These are phyloP conservation scores for Alternaria postmessia DNA, from an alignment of 2,329 filamentous ascomycete species.

Conservation along the genomic window DNA sequence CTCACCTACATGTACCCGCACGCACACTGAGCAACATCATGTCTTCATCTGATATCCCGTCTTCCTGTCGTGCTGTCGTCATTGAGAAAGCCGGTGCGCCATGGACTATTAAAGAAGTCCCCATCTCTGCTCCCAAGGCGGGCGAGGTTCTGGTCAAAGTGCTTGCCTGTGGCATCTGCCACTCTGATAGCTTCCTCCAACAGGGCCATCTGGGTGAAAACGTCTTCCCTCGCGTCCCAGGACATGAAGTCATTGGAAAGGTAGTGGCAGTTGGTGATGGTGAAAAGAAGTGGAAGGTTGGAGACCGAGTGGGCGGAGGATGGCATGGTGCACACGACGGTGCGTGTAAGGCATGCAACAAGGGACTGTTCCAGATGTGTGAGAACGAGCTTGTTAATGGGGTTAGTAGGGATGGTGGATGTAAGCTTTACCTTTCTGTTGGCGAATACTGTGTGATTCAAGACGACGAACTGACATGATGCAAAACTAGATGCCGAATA, in stretches of 20 bases:
- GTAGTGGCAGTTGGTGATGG: slow-evolving; percentile 67
- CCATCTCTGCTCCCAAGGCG: slow-evolving; percentile 63
- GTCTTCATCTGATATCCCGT: slow-evolving; percentile 54
- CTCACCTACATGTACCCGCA: neutral
- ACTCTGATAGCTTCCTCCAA: slow-evolving; percentile 62
- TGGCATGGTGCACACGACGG: slow-evolving; percentile 75
- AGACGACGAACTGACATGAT: neutral
- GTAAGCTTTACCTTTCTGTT: slow-evolving; percentile 40
- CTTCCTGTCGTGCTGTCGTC: slow-evolving; percentile 72
- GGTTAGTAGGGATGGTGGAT: slow-evolving; percentile 71
- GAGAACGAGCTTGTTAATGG: slow-evolving; percentile 70
- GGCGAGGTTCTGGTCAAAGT: slow-evolving; percentile 75
- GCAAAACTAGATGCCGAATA: slow-evolving; percentile 63
- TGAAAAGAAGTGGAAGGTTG: slow-evolving; percentile 67
- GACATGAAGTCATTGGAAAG: slow-evolving; percentile 76
- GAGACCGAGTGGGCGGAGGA: slow-evolving; percentile 71
- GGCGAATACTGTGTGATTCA: neutral
- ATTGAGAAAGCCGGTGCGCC: slow-evolving; percentile 62
- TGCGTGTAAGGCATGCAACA: slow-evolving; percentile 69
- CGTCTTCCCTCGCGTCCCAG: slow-evolving; percentile 66
- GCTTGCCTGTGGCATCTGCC: slow-evolving; percentile 75
- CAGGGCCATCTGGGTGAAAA: slow-evolving; percentile 29
- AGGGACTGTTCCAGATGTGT: slow-evolving; percentile 74
- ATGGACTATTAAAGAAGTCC: slow-evolving; percentile 66
- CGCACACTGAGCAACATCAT: neutral